Base-by-base conservation (phyloP, 2,329 filamentous ascomycete genomes). In the Fusarium fujikuroi region DNA sequence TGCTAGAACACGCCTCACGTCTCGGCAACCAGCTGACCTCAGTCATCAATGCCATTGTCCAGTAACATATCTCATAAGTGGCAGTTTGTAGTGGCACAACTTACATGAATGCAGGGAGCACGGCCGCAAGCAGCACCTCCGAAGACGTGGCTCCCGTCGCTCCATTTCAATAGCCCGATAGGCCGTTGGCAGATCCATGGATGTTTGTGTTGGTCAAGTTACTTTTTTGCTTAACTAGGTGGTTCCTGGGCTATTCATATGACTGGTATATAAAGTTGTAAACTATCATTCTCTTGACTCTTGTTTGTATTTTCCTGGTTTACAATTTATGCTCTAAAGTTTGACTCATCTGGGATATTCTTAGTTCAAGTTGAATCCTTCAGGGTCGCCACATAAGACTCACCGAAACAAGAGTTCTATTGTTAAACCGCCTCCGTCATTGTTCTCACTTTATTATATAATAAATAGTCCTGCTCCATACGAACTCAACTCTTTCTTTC, bases 11-110 rank as follows among this genome's bases (percentile, higher is more conserved):
- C 60, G 54, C 66, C 63, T 67, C 58, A 42, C 49, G 68, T 58
- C 63, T 65, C 65, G 65, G 37, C 60, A 75, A 61, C 69, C 73
- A 69, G 73, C 73, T 76, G 75, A 76, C 73, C 63, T 70, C 53
- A 36, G 28, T 39, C 25, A 54, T 53, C 43, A 39, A 60, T 66
- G 39, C 34, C 60, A 69, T 70, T 63, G 43, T 50, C 72, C 64
- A 69, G 60, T 69, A 58, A 52, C 50, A 60, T 61, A 64, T 54
- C 59, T 70, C 36, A 44, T 53, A 61, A 44, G 49, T 64, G 49
- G 47, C 62, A 56, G 52, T 58, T 63, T 57, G 49, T 46, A 67
- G 75, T 76, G 62, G 66, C 57, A 77, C 73, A 63, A 70, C 60
- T 70, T 72, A 75, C 69, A 74, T 73, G 42, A 64, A 61, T 40